Evolutionary conservation across 176 grass and related monocot genomes (phyloP).

Genomic region (Musa itinerans): DNA sequence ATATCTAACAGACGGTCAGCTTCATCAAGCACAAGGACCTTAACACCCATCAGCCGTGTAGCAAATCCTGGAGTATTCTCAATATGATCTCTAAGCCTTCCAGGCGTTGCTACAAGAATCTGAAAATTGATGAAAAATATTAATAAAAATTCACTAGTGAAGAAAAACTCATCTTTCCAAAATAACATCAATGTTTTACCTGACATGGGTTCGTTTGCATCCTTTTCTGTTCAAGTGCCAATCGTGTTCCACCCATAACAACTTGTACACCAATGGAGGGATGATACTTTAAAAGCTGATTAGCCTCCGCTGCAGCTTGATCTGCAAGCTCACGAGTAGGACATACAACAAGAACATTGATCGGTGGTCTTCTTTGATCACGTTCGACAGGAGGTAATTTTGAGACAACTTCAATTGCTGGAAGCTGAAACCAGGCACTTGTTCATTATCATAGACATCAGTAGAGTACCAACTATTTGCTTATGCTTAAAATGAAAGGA

Average conservation of each 20-base stretch:
- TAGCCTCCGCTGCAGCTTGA: constrained; percentile 80
- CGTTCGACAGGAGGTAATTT: constrained; percentile 43
- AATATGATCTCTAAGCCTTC: constrained; percentile 92
- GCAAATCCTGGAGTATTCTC: constrained; percentile 83
- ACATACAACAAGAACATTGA: constrained; percentile 85
- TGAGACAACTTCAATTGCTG: constrained; percentile 75
- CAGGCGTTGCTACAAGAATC: constrained; percentile 92
- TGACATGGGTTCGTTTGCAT: constrained; percentile 76
- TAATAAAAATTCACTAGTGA: neutral
- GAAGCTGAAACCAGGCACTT: constrained; percentile 57
- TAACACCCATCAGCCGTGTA: constrained; percentile 64
- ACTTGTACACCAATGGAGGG: constrained; percentile 61
- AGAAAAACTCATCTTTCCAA: neutral
- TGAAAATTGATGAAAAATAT: constrained; percentile 22
- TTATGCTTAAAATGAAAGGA: neutral
- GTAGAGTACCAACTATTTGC: constrained; percentile 25
- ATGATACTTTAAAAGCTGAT: constrained; percentile 90
- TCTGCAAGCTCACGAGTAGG: constrained; percentile 86
- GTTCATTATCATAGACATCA: neutral
- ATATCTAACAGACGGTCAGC: constrained; percentile 93
- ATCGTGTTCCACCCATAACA: constrained; percentile 77
- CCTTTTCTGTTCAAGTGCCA: constrained; percentile 63
- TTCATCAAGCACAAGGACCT: constrained; percentile 93
- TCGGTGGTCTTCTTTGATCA: constrained; percentile 33
- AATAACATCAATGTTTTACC: constrained; percentile 31